Evolutionary conservation across 495 filamentous ascomycete genomes (phyloP).

Genomic region (Tuber borchii): DNA sequence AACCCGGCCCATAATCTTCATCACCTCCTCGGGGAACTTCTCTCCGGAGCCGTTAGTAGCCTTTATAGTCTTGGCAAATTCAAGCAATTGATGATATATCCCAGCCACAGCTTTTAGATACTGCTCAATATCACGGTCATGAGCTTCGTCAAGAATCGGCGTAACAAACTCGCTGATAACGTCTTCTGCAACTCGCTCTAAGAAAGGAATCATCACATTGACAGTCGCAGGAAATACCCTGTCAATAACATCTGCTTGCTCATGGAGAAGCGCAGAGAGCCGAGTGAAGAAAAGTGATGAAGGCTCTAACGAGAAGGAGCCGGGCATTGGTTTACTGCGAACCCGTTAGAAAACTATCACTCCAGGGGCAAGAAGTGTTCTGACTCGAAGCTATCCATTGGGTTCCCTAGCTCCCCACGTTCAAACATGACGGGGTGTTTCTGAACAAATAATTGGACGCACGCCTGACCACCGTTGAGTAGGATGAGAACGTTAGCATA

Average conservation of each 20-base stretch:
- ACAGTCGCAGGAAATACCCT: conserved; percentile 74
- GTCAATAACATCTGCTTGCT: conserved; percentile 76
- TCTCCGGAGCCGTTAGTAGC: conserved; percentile 52
- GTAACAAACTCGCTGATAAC: conserved; percentile 82
- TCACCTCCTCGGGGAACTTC: conserved; percentile 53
- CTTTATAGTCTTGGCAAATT: conserved; percentile 62
- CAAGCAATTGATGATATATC: conserved; percentile 74
- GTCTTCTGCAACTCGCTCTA: conserved; percentile 76
- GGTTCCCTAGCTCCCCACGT: conserved; percentile 63
- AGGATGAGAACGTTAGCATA: conserved; percentile 79
- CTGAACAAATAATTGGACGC: conserved; percentile 76
- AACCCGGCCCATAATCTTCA: conserved; percentile 57
- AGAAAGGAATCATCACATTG: conserved; percentile 66
- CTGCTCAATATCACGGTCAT: conserved; percentile 63
- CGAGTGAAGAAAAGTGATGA: conserved; percentile 74
- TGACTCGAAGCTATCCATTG: conserved; percentile 74
- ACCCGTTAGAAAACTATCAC: conserved; percentile 9
- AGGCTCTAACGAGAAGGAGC: conserved; percentile 63
- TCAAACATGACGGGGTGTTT: conserved; percentile 76
- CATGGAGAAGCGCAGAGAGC: conserved; percentile 66
- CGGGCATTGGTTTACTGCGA: conserved; percentile 42
- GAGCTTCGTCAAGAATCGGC: conserved; percentile 80
- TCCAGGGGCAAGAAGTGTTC: conserved; percentile 26
- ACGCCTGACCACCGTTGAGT: conserved; percentile 73
- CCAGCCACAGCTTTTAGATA: conserved; percentile 84